These are phyloP conservation scores for Alternaria novae-zelandiae DNA, from an alignment of 2,329 filamentous ascomycete genomes.

Conservation along the genomic window DNA sequence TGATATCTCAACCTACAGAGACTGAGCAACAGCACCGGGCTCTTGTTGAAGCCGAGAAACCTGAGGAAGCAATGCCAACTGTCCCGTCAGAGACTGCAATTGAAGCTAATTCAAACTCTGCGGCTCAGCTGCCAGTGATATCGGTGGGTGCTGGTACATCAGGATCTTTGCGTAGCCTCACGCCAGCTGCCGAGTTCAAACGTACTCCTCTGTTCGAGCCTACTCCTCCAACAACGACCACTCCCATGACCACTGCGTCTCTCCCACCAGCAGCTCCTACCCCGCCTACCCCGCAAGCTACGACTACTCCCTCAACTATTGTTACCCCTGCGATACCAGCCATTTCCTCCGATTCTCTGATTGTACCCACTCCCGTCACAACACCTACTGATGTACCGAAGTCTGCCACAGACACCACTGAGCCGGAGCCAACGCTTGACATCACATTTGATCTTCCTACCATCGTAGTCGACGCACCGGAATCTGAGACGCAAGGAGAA, in stretches of 20 bases:
- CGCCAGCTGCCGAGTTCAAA: not conserved
- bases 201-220: not conserved
- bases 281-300: not conserved
- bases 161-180: too few species aligned
- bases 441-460: not conserved
- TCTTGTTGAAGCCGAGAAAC: not conserved
- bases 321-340: not conserved
- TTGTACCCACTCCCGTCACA: not conserved
- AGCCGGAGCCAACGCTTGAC: not conserved
- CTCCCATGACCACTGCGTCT: not conserved
- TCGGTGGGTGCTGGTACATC: not conserved
- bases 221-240: not conserved
- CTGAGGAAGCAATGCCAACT: accelerated
- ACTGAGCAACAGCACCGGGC: not conserved
- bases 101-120: not conserved
- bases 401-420: not conserved
- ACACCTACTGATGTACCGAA: not conserved
- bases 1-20: not conserved
- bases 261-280: not conserved
- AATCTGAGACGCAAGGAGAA: not conserved
- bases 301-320: not conserved
- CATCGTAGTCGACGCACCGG: too few species aligned
- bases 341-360: not conserved
- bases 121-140: not conserved
- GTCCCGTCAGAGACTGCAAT: too few species aligned